Evolutionary conservation across 23 red algal species (phyloP).

Genomic region (Agarophyton chilense): DNA sequence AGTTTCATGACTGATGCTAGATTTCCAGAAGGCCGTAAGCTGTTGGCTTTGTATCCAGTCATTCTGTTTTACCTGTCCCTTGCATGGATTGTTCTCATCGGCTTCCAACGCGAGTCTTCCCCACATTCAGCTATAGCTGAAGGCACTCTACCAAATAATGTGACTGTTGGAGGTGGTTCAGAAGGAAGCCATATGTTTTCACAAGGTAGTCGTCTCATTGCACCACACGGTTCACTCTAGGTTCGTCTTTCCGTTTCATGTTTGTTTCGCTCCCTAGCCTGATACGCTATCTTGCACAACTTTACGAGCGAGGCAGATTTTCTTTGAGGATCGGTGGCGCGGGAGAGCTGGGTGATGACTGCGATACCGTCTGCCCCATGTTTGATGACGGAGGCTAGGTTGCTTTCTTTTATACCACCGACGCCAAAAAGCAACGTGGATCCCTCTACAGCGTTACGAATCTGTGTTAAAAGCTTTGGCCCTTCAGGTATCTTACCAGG

Average conservation of each 20-base stretch:
- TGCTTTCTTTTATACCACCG: conserved; percentile 64
- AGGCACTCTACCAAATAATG: neutral
- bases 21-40: conserved; percentile 91
- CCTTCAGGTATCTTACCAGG: conserved; percentile 83
- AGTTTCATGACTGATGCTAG: conserved; percentile 86
- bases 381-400: conserved; percentile 36
- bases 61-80: conserved; percentile 89
- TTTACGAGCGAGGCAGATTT: conserved; percentile 18
- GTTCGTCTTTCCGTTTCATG: neutral
- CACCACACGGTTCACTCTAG: neutral
- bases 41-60: conserved; percentile 90
- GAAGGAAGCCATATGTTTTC: neutral
- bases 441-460: conserved; percentile 26
- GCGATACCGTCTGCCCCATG: conserved; percentile 77
- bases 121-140: conserved; percentile 36
- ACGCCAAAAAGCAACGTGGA: conserved; percentile 49
- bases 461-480: conserved; percentile 11
- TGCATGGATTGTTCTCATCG: conserved; percentile 96
- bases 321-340: conserved; percentile 26
- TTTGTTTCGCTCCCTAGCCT: neutral
- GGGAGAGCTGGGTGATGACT: conserved; percentile 56
- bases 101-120: conserved; percentile 73
- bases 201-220: neutral
- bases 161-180: neutral
- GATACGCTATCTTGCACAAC: neutral